phyloP scores from a whole-genome alignment of 768 basidiomycete genomes.

The Phanerochaete sordida region DNA sequence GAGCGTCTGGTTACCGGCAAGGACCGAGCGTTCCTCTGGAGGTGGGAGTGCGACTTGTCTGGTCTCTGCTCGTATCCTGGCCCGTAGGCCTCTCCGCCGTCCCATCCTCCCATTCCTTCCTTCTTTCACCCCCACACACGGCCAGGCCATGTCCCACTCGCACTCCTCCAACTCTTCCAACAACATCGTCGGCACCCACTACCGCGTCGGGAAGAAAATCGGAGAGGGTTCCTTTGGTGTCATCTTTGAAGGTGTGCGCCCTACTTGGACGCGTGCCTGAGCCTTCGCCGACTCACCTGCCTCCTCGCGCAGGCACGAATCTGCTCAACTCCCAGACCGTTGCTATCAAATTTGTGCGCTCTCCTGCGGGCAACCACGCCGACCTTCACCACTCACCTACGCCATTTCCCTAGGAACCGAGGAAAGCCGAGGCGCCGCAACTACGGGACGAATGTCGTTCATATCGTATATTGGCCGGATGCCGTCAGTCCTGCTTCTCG shows the following conservation, averaged over 20 bases:
- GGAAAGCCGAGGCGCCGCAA: slow-evolving; percentile 96
- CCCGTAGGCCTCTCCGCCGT: slow-evolving; percentile 8
- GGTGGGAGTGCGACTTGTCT: slow-evolving; percentile 4
- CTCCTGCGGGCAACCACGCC: background rate
- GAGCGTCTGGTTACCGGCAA: slow-evolving; percentile 9
- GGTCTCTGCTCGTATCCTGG: slow-evolving; percentile 11
- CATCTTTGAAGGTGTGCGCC: slow-evolving; percentile 72
- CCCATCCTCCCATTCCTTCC: slow-evolving; percentile 13
- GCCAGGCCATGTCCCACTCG: slow-evolving; percentile 35
- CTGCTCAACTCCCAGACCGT: slow-evolving; percentile 97
- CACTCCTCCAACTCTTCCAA: slow-evolving; percentile 51
- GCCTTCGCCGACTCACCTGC: background rate
- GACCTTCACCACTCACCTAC: background rate
- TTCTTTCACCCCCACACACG: slow-evolving; percentile 7
- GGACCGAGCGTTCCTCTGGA: slow-evolving; percentile 3
- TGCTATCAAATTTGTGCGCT: slow-evolving; percentile 97
- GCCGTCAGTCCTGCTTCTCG: slow-evolving; percentile 47
- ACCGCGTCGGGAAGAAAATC: slow-evolving; percentile 98
- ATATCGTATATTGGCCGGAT: slow-evolving; percentile 87
- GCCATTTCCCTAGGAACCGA: slow-evolving; percentile 63
- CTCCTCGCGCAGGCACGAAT: slow-evolving; percentile 71
- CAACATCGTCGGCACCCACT: slow-evolving; percentile 93
- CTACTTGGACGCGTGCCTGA: background rate
- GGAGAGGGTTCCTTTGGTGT: slow-evolving; percentile 99
- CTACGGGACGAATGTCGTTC: slow-evolving; percentile 98